Evolutionary conservation across 257 asterid genomes (phyloP).

Genomic region (Cynanchum wilfordii): DNA sequence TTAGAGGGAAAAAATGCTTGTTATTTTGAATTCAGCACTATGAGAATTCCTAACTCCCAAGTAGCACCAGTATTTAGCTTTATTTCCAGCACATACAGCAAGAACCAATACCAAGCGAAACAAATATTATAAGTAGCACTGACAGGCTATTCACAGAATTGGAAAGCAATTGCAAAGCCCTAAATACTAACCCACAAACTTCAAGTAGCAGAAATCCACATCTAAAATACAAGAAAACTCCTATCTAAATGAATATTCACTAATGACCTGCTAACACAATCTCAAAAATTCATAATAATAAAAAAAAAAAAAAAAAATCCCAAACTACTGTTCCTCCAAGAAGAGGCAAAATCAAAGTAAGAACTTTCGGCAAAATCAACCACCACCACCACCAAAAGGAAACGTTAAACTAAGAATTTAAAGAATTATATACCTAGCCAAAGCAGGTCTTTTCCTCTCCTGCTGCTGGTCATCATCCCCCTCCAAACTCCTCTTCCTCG

Average conservation of each 20-base stretch:
- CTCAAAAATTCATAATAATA: neutral
- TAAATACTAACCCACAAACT: neutral
- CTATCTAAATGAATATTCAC: neutral
- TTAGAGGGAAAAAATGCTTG: neutral
- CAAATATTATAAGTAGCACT: neutral
- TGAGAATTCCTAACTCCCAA: neutral
- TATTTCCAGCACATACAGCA: neutral
- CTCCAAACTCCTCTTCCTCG: slow-evolving; percentile 87
- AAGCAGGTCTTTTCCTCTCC: slow-evolving; percentile 54
- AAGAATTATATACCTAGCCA: slow-evolving; percentile 34
- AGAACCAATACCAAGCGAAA: neutral
- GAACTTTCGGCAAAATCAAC: neutral
- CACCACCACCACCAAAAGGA: neutral
- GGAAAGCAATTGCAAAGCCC: neutral
- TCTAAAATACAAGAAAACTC: neutral
- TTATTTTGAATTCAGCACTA: neutral
- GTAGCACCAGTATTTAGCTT: neutral
- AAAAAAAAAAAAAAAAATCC: neutral
- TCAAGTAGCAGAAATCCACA: slow-evolving; percentile 3
- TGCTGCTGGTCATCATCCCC: slow-evolving; percentile 63
- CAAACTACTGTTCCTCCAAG: neutral
- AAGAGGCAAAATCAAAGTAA: neutral
- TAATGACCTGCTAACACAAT: neutral
- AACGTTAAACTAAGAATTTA: slow-evolving; percentile 2
- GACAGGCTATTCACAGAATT: neutral